Percentiles rank a stretch among this genome's conserved stretches.
These are phyloP conservation scores for Globisporangium abappressorium DNA, from an alignment of 352 stramenopile genomes.

Conservation along the genomic window DNA sequence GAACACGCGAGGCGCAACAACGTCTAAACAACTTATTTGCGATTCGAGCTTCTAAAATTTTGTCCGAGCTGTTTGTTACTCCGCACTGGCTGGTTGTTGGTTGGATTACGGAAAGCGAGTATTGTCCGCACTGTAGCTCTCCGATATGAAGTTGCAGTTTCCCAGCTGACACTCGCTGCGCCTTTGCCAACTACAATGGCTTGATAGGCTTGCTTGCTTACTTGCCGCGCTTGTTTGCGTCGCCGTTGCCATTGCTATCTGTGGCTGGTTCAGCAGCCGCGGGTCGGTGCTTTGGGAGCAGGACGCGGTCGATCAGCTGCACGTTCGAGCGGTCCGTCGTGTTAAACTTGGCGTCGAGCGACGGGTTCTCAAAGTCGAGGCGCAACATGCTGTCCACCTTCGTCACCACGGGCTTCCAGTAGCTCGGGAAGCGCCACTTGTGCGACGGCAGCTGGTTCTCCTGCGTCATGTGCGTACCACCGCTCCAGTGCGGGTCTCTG, in stretches of 20 bases:
- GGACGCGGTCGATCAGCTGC: constrained; percentile 72
- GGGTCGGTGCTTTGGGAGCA: constrained; percentile 37
- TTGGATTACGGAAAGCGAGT: neutral
- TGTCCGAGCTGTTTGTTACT: neutral
- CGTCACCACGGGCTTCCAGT: constrained; percentile 79
- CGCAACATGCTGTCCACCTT: constrained; percentile 84
- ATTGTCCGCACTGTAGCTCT: constrained; percentile 1
- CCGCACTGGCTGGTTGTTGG: neutral
- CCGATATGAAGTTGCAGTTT: neutral
- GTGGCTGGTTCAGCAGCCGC: neutral
- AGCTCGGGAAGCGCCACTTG: constrained; percentile 72
- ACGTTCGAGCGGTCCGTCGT: constrained; percentile 75
- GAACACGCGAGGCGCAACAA: neutral
- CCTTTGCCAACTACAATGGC: neutral
- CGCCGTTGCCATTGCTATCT: neutral
- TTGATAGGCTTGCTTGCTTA: neutral
- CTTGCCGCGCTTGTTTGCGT: neutral
- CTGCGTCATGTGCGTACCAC: constrained; percentile 45
- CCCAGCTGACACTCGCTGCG: neutral
- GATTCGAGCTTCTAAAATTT: neutral
- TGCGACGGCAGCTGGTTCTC: constrained; percentile 66
- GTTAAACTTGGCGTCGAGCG: constrained; percentile 72
- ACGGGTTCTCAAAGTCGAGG: constrained; percentile 82
- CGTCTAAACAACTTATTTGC: neutral
- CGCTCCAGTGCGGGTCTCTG: constrained; percentile 79